phyloP scores from a whole-genome alignment of 257 asterid species.

The Echium plantagineum region DNA sequence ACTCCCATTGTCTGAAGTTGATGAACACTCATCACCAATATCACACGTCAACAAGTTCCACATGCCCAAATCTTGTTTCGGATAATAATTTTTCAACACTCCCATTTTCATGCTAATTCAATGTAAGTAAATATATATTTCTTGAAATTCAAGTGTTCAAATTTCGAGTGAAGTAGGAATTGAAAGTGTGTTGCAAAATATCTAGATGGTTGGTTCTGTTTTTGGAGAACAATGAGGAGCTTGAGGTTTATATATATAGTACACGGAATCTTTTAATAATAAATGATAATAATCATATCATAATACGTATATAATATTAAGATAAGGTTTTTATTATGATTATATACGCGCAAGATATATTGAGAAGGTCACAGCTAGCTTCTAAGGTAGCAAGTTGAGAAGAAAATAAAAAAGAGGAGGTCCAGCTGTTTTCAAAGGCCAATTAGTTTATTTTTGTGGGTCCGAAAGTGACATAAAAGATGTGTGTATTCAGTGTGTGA shows the following conservation, averaged over 20 bases:
- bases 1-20: constrained; percentile 13
- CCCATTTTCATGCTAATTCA: constrained; percentile 2
- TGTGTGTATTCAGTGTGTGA: background rate
- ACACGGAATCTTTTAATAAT: background rate
- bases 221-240: background rate
- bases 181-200: background rate
- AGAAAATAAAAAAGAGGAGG: background rate
- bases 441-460: background rate
- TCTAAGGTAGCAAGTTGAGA: too few relatives aligned
- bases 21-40: constrained; percentile 10
- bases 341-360: too few relatives aligned
- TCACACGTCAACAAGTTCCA: constrained; percentile 7
- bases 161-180: background rate
- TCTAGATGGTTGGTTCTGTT: background rate
- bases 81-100: constrained; percentile 4
- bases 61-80: background rate
- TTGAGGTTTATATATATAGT: background rate
- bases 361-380: background rate
- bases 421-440: background rate
- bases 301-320: too few relatives aligned
- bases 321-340: too few relatives aligned
- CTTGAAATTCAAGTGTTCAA: background rate
- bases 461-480: background rate
- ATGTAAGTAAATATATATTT: background rate
- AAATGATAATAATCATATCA: too few relatives aligned